Base-by-base conservation (phyloP, 2,329 filamentous ascomycete species). In the Claviceps fusiformis region DNA sequence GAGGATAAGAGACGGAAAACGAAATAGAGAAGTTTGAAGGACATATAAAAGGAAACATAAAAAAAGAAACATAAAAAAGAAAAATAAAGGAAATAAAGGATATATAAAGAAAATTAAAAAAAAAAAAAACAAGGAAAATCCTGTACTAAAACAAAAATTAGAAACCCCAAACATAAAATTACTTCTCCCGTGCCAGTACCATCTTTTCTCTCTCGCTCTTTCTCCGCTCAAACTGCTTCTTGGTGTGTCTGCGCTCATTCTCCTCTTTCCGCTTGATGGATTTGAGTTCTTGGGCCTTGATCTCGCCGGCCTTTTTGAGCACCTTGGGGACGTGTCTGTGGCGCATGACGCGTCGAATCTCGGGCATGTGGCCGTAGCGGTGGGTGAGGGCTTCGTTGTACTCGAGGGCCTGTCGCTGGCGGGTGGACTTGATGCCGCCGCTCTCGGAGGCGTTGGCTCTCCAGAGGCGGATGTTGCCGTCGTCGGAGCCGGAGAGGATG, bases 271-370 rank as follows among this genome's bases (percentile, higher is more conserved):
- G 79, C 82, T 95, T 95, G 69, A 96, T 87, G 39, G 88, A 81
- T 70, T 83, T 83, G 63, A 96, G 70, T 70, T 97, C 93, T 66
- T 95, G 89, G 56, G 75, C 74, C 82, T 98, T 98, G 73, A 97
- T 97, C 75, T 95, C 87, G 51, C 80, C 83, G 4, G 92, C 92
- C 81, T 96, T 97, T 84, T 95, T 96, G 61, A 97, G 83, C 56
- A 90, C 83, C 76, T 90, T 89, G 24, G 93, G 93, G 59, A 96
- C 73, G 71, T 97, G 93, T 59, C 93, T 82, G 71, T 98, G 93
- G 53, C 90, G 81, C 64, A 85, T 85, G 69, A 98, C 98, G 54
- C 95, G 82, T 63, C 83, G 82, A 62, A 98, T 87, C 72, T 98
- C 92, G 52, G 93, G 93, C 91, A 98, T 96, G 70, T 98, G 93